phyloP scores from a whole-genome alignment of 208 protist species.

The Trypanosoma caninum region DNA sequence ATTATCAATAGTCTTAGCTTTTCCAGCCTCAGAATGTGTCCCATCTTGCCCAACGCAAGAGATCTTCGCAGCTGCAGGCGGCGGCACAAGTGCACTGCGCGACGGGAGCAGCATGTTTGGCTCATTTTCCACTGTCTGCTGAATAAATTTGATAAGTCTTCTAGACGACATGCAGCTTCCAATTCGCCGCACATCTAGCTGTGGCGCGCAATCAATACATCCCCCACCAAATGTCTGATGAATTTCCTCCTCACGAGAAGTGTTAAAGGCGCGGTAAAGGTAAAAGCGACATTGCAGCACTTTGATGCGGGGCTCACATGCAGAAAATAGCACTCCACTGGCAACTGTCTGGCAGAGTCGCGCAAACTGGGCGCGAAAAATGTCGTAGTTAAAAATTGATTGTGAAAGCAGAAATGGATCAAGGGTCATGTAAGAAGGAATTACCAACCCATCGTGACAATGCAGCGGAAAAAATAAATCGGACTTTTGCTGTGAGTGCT shows the following conservation, averaged over 20 bases:
- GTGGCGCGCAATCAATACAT: constrained; percentile 38
- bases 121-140: constrained; percentile 21
- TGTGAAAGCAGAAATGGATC: constrained; percentile 28
- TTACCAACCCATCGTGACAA: constrained; percentile 29
- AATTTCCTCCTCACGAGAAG: constrained; percentile 54
- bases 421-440: constrained; percentile 21
- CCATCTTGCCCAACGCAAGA: neutral
- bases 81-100: neutral
- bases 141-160: constrained; percentile 43
- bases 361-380: constrained; percentile 35
- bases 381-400: constrained; percentile 42
- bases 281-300: constrained; percentile 65
- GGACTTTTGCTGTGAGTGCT: no score
- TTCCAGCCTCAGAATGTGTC: neutral
- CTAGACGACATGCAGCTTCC: constrained; percentile 51
- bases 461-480: neutral
- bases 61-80: neutral
- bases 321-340: constrained; percentile 56
- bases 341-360: constrained; percentile 36
- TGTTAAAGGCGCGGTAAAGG: constrained; percentile 76
- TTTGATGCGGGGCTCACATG: constrained; percentile 68
- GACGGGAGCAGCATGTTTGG: constrained; percentile 15
- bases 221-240: constrained; percentile 43
- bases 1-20: neutral
- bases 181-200: constrained; percentile 54